Evolutionary conservation across 805 yeast genomes (phyloP), one percentile per base, ranked within the genome.

Genomic region (Tetrapisispora taiwanensis): DNA sequence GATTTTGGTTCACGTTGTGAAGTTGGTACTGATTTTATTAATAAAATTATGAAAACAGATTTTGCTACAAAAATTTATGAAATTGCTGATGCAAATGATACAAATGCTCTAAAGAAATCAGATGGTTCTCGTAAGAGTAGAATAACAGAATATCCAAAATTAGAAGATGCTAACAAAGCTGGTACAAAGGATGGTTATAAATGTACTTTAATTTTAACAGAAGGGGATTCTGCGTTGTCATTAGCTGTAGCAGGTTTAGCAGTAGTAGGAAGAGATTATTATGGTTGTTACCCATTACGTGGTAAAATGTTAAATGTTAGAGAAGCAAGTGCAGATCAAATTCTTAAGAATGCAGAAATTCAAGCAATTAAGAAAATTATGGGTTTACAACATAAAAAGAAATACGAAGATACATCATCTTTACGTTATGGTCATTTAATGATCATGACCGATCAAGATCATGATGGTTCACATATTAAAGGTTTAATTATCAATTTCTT

Each of bases 401-500:
- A 71, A 36, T 92, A 92, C 60, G 80, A 79, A 18, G 82, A 80
- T 51, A 71, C 84, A 14, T 75, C 76, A 46, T 79, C 82, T 4
- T 70, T 92, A 49, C 78, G 98, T 62, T 92, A 92, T 59, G 98
- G 98, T 31, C 95, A 88, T 62, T 75, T 92, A 42, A 92, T 92
- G 97, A 88, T 92, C 60, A 92, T 92, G 97, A 88, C 98, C 7
- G 98, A 92, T 83, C 98, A 92, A 68, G 98, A 92, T 86, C 95
- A 89, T 55, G 98, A 92, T 73, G 98, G 98, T 48, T 84, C 95
- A 15, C 98, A 92, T 70, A 92, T 92, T 62, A 92, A 92, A 62
- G 98, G 98, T 51, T 74, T 92, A 52, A 76, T 92, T 46, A 92
- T 92, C 57, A 92, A 92, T 62, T 92, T 92, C 58, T 68, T 92